phyloP scores from a whole-genome alignment of 305 asterid species.

The Ajuga reptans region DNA sequence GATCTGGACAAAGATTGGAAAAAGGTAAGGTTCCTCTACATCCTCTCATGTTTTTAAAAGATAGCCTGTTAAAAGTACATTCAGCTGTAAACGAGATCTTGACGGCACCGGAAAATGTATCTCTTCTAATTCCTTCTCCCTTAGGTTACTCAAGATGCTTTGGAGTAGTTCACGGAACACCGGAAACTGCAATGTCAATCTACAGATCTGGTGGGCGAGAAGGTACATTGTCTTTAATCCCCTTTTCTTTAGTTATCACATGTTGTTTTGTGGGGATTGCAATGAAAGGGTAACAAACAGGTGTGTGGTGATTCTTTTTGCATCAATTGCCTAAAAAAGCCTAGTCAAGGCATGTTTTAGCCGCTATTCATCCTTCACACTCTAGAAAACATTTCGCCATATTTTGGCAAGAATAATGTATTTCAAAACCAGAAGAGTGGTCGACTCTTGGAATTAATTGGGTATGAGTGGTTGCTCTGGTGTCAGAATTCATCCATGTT shows the following conservation, averaged over 20 bases:
- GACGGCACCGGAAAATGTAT: not conserved
- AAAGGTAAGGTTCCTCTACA: constrained; percentile 9
- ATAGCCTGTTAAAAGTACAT: not conserved
- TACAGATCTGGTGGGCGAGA: not conserved
- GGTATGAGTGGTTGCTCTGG: not conserved
- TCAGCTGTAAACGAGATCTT: not conserved
- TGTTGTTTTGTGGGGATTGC: not conserved
- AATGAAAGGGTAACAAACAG: not conserved
- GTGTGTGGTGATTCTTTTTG: not conserved
- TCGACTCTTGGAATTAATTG: not conserved
- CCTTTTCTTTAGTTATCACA: not conserved
- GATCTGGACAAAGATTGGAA: not conserved
- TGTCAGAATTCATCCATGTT: not conserved
- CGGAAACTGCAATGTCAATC: not conserved
- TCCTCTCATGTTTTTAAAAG: constrained; percentile 4
- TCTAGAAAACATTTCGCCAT: not conserved
- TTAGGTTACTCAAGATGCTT: constrained; percentile 3
- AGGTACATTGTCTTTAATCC: constrained; percentile 3
- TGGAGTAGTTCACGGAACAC: not conserved
- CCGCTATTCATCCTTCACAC: not conserved
- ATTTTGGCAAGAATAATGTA: not conserved
- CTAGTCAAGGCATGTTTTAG: not conserved
- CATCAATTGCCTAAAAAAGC: not conserved
- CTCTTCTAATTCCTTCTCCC: constrained; percentile 6
- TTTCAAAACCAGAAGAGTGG: not conserved